Conservation (phyloP, 1,284 basidiomycete genomes). For the Cutaneotrichosporon spelunceum region DNA sequence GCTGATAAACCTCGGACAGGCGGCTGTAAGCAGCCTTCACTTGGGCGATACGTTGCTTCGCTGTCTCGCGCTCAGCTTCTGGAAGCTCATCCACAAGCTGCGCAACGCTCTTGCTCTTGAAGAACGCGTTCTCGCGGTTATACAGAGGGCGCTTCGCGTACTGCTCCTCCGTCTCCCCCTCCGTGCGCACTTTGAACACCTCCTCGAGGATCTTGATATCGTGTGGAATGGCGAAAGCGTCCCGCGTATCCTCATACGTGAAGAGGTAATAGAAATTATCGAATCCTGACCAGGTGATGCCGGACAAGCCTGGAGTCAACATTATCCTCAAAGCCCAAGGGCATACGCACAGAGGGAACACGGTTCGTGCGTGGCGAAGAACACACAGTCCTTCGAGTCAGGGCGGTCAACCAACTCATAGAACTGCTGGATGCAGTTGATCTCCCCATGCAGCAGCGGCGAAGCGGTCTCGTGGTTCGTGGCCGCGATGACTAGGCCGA, state of each 20-base stretch:
- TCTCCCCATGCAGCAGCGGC: conserved; percentile 38
- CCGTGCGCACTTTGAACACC: conserved; percentile 28
- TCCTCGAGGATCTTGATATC: conserved; percentile 36
- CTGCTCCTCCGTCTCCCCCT: conserved; percentile 18
- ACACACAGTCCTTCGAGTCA: conserved; percentile 30
- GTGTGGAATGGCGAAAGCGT: conserved; percentile 34
- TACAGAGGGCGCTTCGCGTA: conserved; percentile 28
- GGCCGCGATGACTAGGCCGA: conserved; percentile 29
- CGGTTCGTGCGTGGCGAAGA: conserved; percentile 38
- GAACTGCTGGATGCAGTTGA: conserved; percentile 34
- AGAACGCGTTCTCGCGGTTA: conserved; percentile 33
- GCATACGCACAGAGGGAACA: conserved; percentile 34
- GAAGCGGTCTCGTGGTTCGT: conserved; percentile 32
- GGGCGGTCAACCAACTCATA: conserved; percentile 27
- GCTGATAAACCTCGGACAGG: conserved; percentile 30
- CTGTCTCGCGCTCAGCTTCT: conserved; percentile 10
- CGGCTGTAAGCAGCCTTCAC: conserved; percentile 25
- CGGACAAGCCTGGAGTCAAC: conserved; percentile 29
- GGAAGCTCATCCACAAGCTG: conserved; percentile 26
- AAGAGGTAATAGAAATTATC: conserved; percentile 35
- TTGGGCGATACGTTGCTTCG: conserved; percentile 14
- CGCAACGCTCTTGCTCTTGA: conserved; percentile 24
- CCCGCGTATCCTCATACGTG: conserved; percentile 35
- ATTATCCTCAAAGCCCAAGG: not conserved
- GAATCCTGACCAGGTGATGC: conserved; percentile 38